Evolutionary conservation across 495 filamentous ascomycete species (phyloP).

Genomic region (Penicillium alfredii): DNA sequence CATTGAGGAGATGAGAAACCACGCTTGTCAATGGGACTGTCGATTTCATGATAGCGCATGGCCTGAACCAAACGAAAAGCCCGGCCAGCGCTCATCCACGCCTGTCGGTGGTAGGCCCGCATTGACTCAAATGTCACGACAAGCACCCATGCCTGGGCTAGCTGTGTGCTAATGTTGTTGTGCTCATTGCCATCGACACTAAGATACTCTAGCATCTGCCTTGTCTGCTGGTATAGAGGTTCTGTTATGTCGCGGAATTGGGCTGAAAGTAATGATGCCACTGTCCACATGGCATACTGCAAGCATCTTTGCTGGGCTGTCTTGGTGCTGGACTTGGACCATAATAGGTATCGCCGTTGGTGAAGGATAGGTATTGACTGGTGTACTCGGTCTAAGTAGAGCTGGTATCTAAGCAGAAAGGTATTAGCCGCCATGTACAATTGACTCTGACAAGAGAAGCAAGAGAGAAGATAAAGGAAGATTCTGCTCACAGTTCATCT

Average conservation of each 20-base stretch:
- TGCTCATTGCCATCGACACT: conserved; percentile 2
- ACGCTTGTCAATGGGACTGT: conserved; percentile 17
- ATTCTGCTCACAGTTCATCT: conserved; percentile 6
- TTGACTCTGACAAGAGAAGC: not conserved
- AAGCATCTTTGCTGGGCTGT: conserved; percentile 13
- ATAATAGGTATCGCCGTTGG: conserved; percentile 18
- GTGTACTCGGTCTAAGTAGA: conserved; percentile 33
- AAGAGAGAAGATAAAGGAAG: not conserved
- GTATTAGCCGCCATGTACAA: not conserved
- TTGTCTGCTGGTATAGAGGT: conserved; percentile 20
- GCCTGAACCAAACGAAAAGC: conserved; percentile 47
- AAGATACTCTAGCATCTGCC: conserved; percentile 10
- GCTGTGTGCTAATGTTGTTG: conserved; percentile 12
- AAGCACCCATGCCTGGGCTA: conserved; percentile 48
- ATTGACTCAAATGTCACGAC: conserved; percentile 45
- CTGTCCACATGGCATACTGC: conserved; percentile 31
- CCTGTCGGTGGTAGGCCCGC: conserved; percentile 35
- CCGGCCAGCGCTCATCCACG: conserved; percentile 48
- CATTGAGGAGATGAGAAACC: not conserved
- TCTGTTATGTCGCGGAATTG: conserved; percentile 16
- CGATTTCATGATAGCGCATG: conserved; percentile 44
- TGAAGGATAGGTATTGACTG: conserved; percentile 25
- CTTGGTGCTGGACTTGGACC: conserved; percentile 9
- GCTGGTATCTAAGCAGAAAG: conserved; percentile 24
- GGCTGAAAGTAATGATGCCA: conserved; percentile 21